Evolutionary conservation across 2,329 filamentous ascomycete genomes (phyloP).

Genomic region (Thelonectria blattea): DNA sequence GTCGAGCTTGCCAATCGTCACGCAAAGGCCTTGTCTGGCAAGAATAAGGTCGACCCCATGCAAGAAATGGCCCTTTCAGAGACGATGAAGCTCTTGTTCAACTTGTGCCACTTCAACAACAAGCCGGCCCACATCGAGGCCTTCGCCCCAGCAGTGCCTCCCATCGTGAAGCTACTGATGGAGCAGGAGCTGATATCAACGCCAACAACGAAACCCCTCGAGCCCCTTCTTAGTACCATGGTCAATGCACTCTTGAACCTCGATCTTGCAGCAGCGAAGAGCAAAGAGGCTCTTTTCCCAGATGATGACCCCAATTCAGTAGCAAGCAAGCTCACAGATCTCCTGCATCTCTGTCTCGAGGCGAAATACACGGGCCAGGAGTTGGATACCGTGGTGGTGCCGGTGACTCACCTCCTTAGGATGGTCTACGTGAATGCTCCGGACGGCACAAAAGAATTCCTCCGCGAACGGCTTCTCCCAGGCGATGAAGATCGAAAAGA

Average conservation of each 20-base stretch:
- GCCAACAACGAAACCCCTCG: slow-evolving; percentile 66
- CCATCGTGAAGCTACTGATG: slow-evolving; percentile 74
- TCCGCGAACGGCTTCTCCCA: slow-evolving; percentile 75
- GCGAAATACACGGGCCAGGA: slow-evolving; percentile 66
- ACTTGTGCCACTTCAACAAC: slow-evolving; percentile 75
- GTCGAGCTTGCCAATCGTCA: slow-evolving; percentile 75
- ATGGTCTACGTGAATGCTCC: slow-evolving; percentile 75
- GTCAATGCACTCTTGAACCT: slow-evolving; percentile 85
- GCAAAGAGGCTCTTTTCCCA: slow-evolving; percentile 69
- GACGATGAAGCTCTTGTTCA: slow-evolving; percentile 87
- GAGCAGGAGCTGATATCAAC: slow-evolving; percentile 56
- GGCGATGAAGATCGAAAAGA: slow-evolving; percentile 75
- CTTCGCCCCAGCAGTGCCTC: slow-evolving; percentile 72
- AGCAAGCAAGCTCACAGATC: slow-evolving; percentile 68
- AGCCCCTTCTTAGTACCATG: slow-evolving; percentile 72
- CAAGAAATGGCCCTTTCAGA: slow-evolving; percentile 82
- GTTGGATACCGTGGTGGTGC: slow-evolving; percentile 74
- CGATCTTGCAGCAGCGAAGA: slow-evolving; percentile 65
- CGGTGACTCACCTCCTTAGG: slow-evolving; percentile 76
- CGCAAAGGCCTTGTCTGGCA: slow-evolving; percentile 51
- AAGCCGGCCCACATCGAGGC: slow-evolving; percentile 59
- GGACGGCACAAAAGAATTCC: slow-evolving; percentile 60
- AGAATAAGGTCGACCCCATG: slow-evolving; percentile 60
- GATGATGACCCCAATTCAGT: slow-evolving; percentile 63
- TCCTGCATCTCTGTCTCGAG: slow-evolving; percentile 71